These are phyloP conservation scores for Botrytis tulipae DNA, from an alignment of 2,329 filamentous ascomycete genomes.

Conservation along the genomic window DNA sequence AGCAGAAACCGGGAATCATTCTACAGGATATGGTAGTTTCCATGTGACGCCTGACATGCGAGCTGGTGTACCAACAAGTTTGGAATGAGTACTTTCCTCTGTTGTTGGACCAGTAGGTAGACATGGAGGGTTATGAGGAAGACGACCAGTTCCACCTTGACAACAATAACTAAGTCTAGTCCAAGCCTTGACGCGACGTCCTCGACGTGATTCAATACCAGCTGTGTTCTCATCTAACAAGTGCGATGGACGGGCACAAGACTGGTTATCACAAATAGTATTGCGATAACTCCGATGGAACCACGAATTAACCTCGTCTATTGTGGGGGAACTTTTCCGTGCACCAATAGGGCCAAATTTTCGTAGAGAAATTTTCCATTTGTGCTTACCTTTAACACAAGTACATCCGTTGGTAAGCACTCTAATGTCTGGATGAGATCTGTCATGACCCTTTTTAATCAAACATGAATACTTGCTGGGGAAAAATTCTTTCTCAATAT, in stretches of 20 bases:
- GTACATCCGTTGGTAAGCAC: rapidly evolving
- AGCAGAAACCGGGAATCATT: neutral
- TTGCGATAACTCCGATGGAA: too few relatives aligned
- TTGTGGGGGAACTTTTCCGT: too few relatives aligned
- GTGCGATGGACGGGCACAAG: too few relatives aligned
- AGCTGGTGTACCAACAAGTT: neutral
- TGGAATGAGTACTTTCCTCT: neutral
- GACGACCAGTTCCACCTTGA: neutral
- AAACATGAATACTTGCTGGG: too few relatives aligned
- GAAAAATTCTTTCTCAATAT: too few relatives aligned
- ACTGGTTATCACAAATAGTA: too few relatives aligned
- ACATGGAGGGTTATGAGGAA: neutral
- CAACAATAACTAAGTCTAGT: neutral
- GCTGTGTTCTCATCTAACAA: neutral
- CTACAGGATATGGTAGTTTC: neutral
- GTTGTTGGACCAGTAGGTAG: neutral
- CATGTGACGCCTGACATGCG: neutral
- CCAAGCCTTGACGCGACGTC: rapidly evolving
- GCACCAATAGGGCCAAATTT: too few relatives aligned
- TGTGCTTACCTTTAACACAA: too few relatives aligned
- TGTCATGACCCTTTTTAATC: rapidly evolving
- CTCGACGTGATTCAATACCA: neutral
- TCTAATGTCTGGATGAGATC: rapidly evolving
- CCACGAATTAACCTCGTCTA: too few relatives aligned
- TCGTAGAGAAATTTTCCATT: too few relatives aligned